phyloP scores from a whole-genome alignment of 1,284 basidiomycete species.

The Phlebopus sp. region DNA sequence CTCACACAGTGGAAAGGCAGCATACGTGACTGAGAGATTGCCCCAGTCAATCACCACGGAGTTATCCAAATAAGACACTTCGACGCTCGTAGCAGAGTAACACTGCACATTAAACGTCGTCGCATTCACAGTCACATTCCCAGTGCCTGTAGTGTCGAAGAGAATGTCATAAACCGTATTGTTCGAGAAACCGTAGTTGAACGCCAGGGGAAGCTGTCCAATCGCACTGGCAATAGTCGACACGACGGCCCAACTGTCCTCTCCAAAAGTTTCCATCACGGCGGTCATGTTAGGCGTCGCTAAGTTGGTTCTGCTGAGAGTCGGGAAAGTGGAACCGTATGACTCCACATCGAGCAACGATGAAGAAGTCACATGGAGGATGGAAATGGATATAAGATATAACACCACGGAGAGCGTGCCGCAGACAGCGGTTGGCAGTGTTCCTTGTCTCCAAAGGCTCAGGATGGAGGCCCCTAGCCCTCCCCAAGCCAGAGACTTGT shows the following conservation, averaged over 20 bases:
- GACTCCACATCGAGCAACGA: conserved; percentile 8
- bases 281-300: conserved; percentile 1
- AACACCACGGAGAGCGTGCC: conserved; percentile 3
- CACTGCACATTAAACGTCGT: not conserved
- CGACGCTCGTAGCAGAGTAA: not conserved
- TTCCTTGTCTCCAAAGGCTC: conserved; percentile 5
- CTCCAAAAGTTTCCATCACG: not conserved
- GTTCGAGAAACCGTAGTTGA: not conserved
- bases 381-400: conserved; percentile 5
- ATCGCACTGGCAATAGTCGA: not conserved
- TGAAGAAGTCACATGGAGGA: conserved; percentile 6
- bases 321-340: not conserved
- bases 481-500: conserved; percentile 4
- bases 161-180: conserved; percentile 1
- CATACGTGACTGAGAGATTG: not conserved
- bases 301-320: not conserved
- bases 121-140: conserved; percentile 1
- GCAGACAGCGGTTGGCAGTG: conserved; percentile 3
- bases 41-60: not conserved
- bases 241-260: not conserved
- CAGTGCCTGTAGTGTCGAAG: not conserved
- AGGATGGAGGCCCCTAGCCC: conserved; percentile 8
- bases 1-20: not conserved
- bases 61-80: not conserved
- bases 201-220: not conserved